A percentile compares a stretch with the other conserved stretches of the same genome.
Conservation (phyloP, 2,329 filamentous ascomycete genomes). For the Ceratocystis alfenasii region DNA sequence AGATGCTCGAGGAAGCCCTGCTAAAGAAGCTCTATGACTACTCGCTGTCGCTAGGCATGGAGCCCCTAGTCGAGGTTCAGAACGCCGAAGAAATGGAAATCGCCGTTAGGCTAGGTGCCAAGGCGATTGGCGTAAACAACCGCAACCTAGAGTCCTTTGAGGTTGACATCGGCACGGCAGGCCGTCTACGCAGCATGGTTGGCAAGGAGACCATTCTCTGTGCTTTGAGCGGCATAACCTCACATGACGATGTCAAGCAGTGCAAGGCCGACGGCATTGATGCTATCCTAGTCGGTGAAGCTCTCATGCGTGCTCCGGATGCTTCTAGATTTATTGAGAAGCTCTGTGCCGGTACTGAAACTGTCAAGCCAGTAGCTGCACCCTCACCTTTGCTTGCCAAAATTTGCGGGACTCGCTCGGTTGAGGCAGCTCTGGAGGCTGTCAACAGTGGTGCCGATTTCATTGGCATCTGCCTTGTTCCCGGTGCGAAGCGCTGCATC, state of each 20-base stretch:
- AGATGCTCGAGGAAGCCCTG: constrained; percentile 66
- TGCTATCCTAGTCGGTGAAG: constrained; percentile 86
- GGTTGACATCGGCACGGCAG: constrained; percentile 86
- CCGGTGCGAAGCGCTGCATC: constrained; percentile 68
- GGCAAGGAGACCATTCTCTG: constrained; percentile 78
- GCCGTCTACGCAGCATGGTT: constrained; percentile 75
- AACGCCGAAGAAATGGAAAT: constrained; percentile 84
- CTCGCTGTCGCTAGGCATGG: constrained; percentile 84
- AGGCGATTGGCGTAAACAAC: constrained; percentile 96
- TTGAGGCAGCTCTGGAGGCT: constrained; percentile 67
- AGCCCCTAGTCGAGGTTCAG: constrained; percentile 93
- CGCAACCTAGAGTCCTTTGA: constrained; percentile 93
- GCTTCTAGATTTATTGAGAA: constrained; percentile 72
- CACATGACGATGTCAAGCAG: constrained; percentile 72
- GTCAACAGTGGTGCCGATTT: constrained; percentile 81
- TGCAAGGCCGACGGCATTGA: constrained; percentile 85
- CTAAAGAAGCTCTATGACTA: constrained; percentile 76
- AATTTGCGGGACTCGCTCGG: constrained; percentile 82
- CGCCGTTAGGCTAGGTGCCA: constrained; percentile 73
- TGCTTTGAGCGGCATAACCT: constrained; percentile 86
- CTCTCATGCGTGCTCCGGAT: constrained; percentile 83
- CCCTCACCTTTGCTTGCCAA: constrained; percentile 59
- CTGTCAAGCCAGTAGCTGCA: constrained; percentile 28
- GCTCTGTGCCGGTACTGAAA: constrained; percentile 53
- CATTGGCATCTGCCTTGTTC: constrained; percentile 83